These are phyloP conservation scores for Zygosaccharomyces sapae DNA, from an alignment of 1,139 yeast species.

Conservation along the genomic window DNA sequence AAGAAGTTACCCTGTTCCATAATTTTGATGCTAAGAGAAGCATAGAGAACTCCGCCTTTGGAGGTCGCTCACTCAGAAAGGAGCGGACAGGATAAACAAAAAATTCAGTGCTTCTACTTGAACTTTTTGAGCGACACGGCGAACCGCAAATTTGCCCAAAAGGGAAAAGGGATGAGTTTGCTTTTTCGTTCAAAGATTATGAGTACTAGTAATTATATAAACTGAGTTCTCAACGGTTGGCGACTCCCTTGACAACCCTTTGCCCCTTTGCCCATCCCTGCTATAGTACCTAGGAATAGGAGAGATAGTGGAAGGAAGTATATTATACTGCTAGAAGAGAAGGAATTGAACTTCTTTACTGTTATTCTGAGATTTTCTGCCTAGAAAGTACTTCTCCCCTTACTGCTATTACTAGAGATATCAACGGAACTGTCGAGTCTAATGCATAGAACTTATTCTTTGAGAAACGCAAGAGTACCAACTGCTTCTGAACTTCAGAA, in stretches of 20 bases:
- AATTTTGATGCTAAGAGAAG: not conserved
- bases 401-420: too few species aligned
- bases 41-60: not conserved
- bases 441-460: constrained; percentile 98
- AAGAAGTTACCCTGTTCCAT: not conserved
- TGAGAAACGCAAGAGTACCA: constrained; percentile 93
- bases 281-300: not conserved
- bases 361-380: too few species aligned
- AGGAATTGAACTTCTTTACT: too few species aligned
- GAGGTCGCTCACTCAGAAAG: not conserved
- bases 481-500: constrained; percentile 92
- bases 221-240: not conserved
- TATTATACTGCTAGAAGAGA: too few species aligned
- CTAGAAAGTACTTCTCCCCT: not conserved
- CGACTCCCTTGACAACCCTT: not conserved
- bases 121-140: constrained; percentile 1
- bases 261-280: not conserved
- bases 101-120: not conserved
- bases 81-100: not conserved
- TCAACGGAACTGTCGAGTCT: too few species aligned
- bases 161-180: constrained; percentile 8
- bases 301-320: too few species aligned
- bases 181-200: constrained; percentile 4
- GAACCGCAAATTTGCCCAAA: constrained; percentile 8
- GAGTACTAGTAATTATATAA: constrained; percentile 1